These are phyloP conservation scores for Cornus controversa DNA, from an alignment of 148 eudicot species.

Conservation along the genomic window DNA sequence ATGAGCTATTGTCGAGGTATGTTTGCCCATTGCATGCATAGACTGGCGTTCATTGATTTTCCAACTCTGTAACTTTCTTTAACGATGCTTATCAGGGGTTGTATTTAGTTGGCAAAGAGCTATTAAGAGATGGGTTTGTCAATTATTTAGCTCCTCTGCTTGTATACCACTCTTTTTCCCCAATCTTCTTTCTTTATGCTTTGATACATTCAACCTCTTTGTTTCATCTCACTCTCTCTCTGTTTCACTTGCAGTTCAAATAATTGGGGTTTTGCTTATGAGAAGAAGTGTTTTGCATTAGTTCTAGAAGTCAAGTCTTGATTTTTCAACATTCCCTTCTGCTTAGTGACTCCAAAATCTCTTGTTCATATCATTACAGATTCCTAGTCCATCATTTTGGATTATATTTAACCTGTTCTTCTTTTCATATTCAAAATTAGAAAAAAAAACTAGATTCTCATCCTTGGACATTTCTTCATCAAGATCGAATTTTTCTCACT, in stretches of 20 bases:
- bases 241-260: neutral
- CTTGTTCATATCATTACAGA: neutral
- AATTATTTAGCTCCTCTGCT: neutral
- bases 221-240: neutral
- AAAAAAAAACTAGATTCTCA: neutral
- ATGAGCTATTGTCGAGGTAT: constrained; percentile 30
- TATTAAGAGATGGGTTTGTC: constrained; percentile 6
- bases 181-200: neutral
- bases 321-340: neutral
- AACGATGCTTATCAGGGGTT: constrained; percentile 8
- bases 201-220: constrained; percentile 4
- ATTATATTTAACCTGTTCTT: no score
- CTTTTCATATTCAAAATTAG: neutral
- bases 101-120: constrained; percentile 5
- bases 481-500: neutral
- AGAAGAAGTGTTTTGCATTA: neutral
- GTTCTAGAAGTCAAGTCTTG: neutral
- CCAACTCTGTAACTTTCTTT: neutral
- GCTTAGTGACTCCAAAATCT: neutral
- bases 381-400: neutral
- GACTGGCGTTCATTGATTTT: neutral
- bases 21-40: constrained; percentile 14
- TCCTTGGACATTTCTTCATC: neutral
- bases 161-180: no score
- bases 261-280: neutral